These are phyloP conservation scores for Physaria fendleri DNA, from an alignment of 345 rosid species.

Conservation along the genomic window DNA sequence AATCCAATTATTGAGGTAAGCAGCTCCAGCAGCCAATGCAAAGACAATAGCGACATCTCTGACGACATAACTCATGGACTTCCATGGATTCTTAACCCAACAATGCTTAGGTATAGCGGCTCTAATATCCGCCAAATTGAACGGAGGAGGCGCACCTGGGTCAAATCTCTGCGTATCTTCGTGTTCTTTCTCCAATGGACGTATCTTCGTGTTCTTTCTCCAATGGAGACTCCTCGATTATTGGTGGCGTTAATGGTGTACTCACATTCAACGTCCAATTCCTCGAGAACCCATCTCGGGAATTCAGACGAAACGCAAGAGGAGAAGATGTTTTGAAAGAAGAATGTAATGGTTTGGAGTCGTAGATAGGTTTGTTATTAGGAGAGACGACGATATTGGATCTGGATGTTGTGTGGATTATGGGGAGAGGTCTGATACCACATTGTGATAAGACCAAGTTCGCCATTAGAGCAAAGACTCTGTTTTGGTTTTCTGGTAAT, in stretches of 20 bases:
- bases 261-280: conserved; percentile 57
- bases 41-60: conserved; percentile 70
- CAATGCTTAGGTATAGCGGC: conserved; percentile 89
- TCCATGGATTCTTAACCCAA: conserved; percentile 85
- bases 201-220: too few relatives aligned
- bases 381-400: conserved; percentile 27
- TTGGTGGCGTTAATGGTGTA: conserved; percentile 32
- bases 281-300: conserved; percentile 17
- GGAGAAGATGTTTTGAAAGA: conserved; percentile 1
- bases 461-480: conserved; percentile 48
- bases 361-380: conserved; percentile 13
- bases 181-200: too few relatives aligned
- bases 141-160: conserved; percentile 62
- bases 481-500: background rate
- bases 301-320: conserved; percentile 30
- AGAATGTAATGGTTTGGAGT: background rate
- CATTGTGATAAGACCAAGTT: conserved; percentile 63
- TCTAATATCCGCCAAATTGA: conserved; percentile 60
- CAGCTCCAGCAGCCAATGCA: too few relatives aligned
- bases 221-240: conserved; percentile 7
- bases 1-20: too few relatives aligned
- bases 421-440: conserved; percentile 66
- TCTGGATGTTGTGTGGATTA: conserved; percentile 39
- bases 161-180: conserved; percentile 32
- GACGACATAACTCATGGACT: conserved; percentile 68